Evolutionary conservation across 75 land plant species (phyloP), one percentile per base, ranked within the genome.

Genomic region (Picea sitchensis): DNA sequence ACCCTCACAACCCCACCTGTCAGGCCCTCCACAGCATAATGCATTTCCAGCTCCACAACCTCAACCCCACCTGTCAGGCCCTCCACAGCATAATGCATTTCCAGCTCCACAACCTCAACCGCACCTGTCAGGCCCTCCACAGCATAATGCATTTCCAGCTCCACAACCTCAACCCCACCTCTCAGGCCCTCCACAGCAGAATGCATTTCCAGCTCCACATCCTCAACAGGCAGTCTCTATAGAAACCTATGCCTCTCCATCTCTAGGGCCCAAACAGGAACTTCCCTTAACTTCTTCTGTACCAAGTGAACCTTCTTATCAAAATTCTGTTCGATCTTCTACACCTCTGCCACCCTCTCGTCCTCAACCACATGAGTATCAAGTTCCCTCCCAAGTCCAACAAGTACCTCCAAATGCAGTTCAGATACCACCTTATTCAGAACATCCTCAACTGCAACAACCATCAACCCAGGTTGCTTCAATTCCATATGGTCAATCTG

Each of bases 381-480:
- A 75, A 75, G 59, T 56, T 56, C 59, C 76, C 38, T 54, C 76
- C 30, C 76, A 75, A 13, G 56, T 75, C 32, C 76, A 54, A 51
- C 76, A 75, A 14, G 36, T 30, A 30, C n/a, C 59, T 58, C 76
- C 76, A 75, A 26, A 3, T 75, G 58, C 59, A 51, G 20, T 71
- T 7, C 58, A 75, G 59, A 75, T 75, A 60, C 38, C 59, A 14
- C 8, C 59, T 75, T 75, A 75, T 57, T 75, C 76, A 58, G 57
- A 32, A 31, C 81, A 76, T 77, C 87, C 85, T 63, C 83, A 83
- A 41, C 79, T 82, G 57, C 83, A 85, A 26, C 87, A 87, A 34
- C 78, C 85, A 34, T 62, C 76, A 77, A 83, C 82, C 20, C 63
- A 82, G 15, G 78, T 87, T 65, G 73, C 83, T 30, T 56, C 83